Percentiles rank a stretch among this genome's conserved stretches.
phyloP scores from a whole-genome alignment of 2,329 filamentous ascomycete species.

The Esteya vermicola region DNA sequence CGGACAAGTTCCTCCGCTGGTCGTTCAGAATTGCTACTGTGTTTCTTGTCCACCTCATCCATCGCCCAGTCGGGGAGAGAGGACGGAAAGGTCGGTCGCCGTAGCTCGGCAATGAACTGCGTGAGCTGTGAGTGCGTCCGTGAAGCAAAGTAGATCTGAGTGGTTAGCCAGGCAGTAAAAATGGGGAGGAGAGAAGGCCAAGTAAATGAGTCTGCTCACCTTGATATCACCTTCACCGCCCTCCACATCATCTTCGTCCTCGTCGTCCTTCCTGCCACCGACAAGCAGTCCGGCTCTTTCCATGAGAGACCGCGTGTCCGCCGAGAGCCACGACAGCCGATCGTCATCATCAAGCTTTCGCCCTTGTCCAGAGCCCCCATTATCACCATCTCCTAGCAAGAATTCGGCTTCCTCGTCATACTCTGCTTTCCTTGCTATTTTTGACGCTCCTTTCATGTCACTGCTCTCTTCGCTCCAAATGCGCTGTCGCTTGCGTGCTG shows the following conservation, averaged over 20 bases:
- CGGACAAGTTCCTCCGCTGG: conserved; percentile 48
- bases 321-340: conserved; percentile 46
- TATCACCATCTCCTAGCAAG: conserved; percentile 38
- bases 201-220: conserved; percentile 20
- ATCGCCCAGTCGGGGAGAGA: conserved; percentile 39
- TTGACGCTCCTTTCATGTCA: conserved; percentile 23
- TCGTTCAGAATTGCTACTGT: no score
- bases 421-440: conserved; percentile 19
- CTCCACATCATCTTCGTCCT: conserved; percentile 30
- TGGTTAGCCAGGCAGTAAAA: not conserved
- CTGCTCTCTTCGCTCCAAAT: conserved; percentile 23
- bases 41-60: not conserved
- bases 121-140: conserved; percentile 84
- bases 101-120: conserved; percentile 74
- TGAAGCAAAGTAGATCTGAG: conserved; percentile 71
- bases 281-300: conserved; percentile 43
- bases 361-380: not conserved
- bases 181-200: not conserved
- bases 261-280: conserved; percentile 22
- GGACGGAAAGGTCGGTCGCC: conserved; percentile 62
- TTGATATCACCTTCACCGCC: conserved; percentile 61
- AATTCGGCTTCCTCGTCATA: conserved; percentile 52
- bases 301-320: conserved; percentile 62
- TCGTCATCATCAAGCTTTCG: conserved; percentile 17
- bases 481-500: conserved; percentile 12